Percentiles rank a stretch among this genome's conserved stretches.
These are phyloP conservation scores for Penicillium sclerotiorum DNA, from an alignment of 2,329 filamentous ascomycete species.

Conservation along the genomic window DNA sequence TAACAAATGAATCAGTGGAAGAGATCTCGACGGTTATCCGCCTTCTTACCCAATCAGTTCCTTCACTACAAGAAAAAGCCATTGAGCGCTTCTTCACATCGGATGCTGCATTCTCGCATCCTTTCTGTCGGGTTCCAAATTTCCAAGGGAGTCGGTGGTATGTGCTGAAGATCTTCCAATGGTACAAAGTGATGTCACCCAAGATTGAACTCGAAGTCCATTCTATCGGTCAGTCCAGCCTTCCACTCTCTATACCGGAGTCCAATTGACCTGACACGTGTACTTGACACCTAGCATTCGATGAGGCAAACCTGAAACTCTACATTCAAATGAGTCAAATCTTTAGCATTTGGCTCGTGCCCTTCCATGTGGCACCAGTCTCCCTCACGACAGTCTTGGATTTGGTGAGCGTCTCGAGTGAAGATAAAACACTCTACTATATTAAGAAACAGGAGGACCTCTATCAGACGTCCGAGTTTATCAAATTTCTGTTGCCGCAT, in stretches of 20 bases:
- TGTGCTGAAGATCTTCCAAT: conserved; percentile 71
- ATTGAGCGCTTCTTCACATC: conserved; percentile 74
- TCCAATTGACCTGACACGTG: background rate
- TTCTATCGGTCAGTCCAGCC: conserved; percentile 52
- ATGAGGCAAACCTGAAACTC: conserved; percentile 65
- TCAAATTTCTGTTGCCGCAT: conserved; percentile 70
- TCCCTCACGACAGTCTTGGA: conserved; percentile 68
- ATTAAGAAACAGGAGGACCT: conserved; percentile 78
- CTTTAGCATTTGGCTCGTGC: conserved; percentile 76
- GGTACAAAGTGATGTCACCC: conserved; percentile 84
- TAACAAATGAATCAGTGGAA: conserved; percentile 35
- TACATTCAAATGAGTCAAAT: conserved; percentile 74
- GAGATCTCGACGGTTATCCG: conserved; percentile 71
- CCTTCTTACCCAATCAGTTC: conserved; percentile 67
- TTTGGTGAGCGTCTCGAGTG: conserved; percentile 53
- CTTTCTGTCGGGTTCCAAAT: conserved; percentile 69
- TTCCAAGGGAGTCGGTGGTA: conserved; percentile 66
- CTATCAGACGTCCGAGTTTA: conserved; percentile 75
- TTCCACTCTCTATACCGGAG: background rate
- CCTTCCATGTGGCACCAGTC: conserved; percentile 71
- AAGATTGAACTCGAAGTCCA: conserved; percentile 69
- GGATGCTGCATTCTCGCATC: conserved; percentile 74
- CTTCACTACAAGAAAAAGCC: conserved; percentile 64
- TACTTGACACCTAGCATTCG: conserved; percentile 62
- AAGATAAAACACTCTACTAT: conserved; percentile 60